Evolutionary conservation across 2,329 filamentous ascomycete species (phyloP).

Genomic region (Colletotrichum australisinense): DNA sequence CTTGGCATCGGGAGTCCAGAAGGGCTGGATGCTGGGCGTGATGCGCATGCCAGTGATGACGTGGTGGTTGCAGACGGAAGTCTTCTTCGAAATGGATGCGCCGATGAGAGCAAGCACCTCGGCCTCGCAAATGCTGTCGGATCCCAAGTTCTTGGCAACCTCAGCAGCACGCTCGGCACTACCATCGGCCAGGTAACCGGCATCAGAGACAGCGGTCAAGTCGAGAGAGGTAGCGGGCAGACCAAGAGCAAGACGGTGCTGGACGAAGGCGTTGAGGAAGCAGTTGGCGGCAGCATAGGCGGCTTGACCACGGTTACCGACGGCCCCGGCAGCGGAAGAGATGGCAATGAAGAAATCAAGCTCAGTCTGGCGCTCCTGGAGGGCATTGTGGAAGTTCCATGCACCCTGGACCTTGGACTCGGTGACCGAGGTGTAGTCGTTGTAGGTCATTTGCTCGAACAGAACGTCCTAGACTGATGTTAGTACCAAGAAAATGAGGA

Average conservation of each 20-base stretch:
- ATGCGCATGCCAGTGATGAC: slow-evolving; percentile 66
- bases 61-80: slow-evolving; percentile 57
- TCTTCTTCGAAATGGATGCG: slow-evolving; percentile 59
- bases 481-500: neutral
- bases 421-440: slow-evolving; percentile 59
- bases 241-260: slow-evolving; percentile 52
- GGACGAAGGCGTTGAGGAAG: slow-evolving; percentile 56
- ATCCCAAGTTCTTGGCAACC: slow-evolving; percentile 61
- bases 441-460: slow-evolving; percentile 64
- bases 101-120: slow-evolving; percentile 66
- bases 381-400: slow-evolving; percentile 64
- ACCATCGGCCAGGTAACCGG: slow-evolving; percentile 62
- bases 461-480: slow-evolving; percentile 52
- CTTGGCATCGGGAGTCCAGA: slow-evolving; percentile 66
- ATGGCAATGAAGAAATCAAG: slow-evolving; percentile 66
- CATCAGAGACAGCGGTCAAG: slow-evolving; percentile 62
- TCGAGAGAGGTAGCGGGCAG: slow-evolving; percentile 61
- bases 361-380: slow-evolving; percentile 43
- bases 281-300: slow-evolving; percentile 64
- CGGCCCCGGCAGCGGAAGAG: slow-evolving; percentile 63
- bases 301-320: slow-evolving; percentile 63
- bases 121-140: slow-evolving; percentile 61
- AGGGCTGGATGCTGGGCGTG: slow-evolving; percentile 57
- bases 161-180: slow-evolving; percentile 53
- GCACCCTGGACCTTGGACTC: slow-evolving; percentile 64